Percentiles rank a stretch among this genome's conserved stretches.
Conservation (phyloP, 345 rosid genomes). For the Gossypium raimondii region DNA sequence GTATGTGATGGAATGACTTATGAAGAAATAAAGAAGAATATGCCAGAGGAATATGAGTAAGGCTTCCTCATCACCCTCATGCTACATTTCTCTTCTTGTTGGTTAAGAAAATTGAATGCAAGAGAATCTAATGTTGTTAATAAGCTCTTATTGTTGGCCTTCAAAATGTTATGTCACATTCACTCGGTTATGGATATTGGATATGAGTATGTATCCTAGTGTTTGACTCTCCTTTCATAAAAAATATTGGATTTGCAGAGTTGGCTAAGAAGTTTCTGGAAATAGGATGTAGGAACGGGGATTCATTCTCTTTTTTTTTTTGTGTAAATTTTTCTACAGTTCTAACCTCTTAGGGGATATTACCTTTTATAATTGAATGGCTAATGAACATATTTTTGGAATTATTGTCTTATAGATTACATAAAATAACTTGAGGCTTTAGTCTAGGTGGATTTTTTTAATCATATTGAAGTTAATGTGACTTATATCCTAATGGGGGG, state of each 20-base stretch:
- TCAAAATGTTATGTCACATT: not conserved
- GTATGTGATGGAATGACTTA: constrained; percentile 99
- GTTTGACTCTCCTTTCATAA: not conserved
- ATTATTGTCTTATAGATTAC: not conserved
- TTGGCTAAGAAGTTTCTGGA: not conserved
- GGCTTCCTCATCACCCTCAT: constrained; percentile 23
- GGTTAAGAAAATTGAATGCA: constrained; percentile 1
- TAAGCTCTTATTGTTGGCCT: not conserved
- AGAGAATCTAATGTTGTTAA: not conserved
- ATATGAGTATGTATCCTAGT: not conserved
- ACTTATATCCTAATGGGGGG: not conserved
- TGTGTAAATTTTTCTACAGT: not conserved
- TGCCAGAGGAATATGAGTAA: constrained; percentile 98
- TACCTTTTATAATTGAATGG: not conserved
- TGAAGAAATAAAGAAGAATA: constrained; percentile 83
- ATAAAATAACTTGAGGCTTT: not conserved
- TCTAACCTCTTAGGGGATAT: not conserved
- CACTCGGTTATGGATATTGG: not conserved
- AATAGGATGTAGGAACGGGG: not conserved
- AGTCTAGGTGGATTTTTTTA: not conserved
- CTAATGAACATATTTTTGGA: not conserved
- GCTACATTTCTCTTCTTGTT: constrained; percentile 1
- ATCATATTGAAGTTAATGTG: not conserved
- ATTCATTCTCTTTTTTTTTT: not conserved
- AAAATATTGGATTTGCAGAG: not conserved